Conservation (phyloP, 2,329 filamentous ascomycete genomes). For the Akanthomyces muscarius region DNA sequence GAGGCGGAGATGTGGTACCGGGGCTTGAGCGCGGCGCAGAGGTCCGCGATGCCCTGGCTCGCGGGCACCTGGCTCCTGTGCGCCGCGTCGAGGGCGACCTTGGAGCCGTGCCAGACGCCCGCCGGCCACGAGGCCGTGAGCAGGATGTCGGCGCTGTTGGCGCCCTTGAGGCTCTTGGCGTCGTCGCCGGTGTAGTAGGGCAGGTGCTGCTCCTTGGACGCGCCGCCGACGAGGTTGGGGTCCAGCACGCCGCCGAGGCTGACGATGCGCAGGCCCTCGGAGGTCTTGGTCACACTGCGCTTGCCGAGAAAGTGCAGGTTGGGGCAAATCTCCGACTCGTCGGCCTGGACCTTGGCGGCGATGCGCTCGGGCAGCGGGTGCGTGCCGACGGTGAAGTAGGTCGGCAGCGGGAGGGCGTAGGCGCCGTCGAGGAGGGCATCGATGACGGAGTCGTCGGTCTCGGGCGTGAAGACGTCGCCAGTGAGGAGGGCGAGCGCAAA, state of each 20-base stretch:
- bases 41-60: slow-evolving; percentile 68
- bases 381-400: slow-evolving; percentile 83
- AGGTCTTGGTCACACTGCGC: slow-evolving; percentile 81
- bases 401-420: slow-evolving; percentile 72
- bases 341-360: slow-evolving; percentile 67
- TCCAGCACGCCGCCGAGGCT: slow-evolving; percentile 73
- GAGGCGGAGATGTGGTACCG: slow-evolving; percentile 83
- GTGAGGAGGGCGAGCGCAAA: slow-evolving; percentile 82
- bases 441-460: slow-evolving; percentile 56
- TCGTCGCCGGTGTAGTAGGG: slow-evolving; percentile 76
- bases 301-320: slow-evolving; percentile 90
- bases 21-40: slow-evolving; percentile 78
- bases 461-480: slow-evolving; percentile 73
- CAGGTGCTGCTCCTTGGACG: slow-evolving; percentile 68
- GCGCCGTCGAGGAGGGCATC: slow-evolving; percentile 66
- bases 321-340: slow-evolving; percentile 69
- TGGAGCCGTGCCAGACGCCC: slow-evolving; percentile 65
- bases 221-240: slow-evolving; percentile 53
- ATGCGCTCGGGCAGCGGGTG: slow-evolving; percentile 67
- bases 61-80: slow-evolving; percentile 47
- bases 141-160: slow-evolving; percentile 78
- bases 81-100: slow-evolving; percentile 52
- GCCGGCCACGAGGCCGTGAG: slow-evolving; percentile 85
- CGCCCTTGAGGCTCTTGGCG: slow-evolving; percentile 69
- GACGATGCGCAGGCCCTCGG: slow-evolving; percentile 85